phyloP scores from a whole-genome alignment of 306 rosid genomes.

The Quercus variabilis region DNA sequence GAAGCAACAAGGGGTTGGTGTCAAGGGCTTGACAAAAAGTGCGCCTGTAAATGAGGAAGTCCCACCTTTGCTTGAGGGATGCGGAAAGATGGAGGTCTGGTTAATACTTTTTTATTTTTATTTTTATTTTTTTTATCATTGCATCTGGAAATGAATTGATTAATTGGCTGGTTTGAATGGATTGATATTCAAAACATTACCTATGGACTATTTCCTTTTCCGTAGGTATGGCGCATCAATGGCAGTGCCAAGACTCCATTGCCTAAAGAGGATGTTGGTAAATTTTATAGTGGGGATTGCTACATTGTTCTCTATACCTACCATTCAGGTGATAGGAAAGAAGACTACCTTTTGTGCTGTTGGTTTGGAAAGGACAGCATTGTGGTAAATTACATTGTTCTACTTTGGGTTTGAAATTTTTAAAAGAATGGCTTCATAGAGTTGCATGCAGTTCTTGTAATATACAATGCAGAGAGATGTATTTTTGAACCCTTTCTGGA shows the following conservation, averaged over 20 bases:
- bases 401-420: conserved; percentile 9
- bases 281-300: conserved; percentile 94
- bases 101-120: background rate
- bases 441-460: background rate
- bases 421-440: background rate
- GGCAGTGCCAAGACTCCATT: conserved; percentile 85
- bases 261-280: conserved; percentile 77
- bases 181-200: conserved; percentile 1
- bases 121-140: background rate
- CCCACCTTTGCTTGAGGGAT: conserved; percentile 97
- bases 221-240: conserved; percentile 90
- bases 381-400: conserved; percentile 58
- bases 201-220: conserved; percentile 12
- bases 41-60: conserved; percentile 76
- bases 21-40: conserved; percentile 79
- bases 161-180: conserved; percentile 18
- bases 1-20: conserved; percentile 99
- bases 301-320: conserved; percentile 84
- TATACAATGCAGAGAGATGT: background rate
- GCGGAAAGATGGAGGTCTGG: conserved; percentile 94
- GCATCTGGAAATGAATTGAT: background rate
- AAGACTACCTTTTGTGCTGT: conserved; percentile 88
- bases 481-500: background rate
- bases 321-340: conserved; percentile 97
- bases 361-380: conserved; percentile 94